Conservation (phyloP, 768 basidiomycete species). For the Candolleomyces efflorescens region DNA sequence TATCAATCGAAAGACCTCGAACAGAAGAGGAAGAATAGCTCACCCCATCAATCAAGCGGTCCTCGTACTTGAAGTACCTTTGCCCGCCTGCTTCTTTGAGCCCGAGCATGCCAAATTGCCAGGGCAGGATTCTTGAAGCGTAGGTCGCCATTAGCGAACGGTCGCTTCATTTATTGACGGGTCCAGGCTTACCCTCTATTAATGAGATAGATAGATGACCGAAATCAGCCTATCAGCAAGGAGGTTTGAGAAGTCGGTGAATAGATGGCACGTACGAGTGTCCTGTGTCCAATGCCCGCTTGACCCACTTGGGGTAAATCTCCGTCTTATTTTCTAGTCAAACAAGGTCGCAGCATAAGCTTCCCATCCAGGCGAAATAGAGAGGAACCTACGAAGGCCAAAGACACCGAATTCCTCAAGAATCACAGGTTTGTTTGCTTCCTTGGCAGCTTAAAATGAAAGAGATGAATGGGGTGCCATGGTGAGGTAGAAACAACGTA, state of each 20-base stretch:
- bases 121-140: slow-evolving; percentile 46
- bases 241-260: too few relatives aligned
- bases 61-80: slow-evolving; percentile 51
- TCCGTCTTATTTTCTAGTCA: slow-evolving; percentile 42
- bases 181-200: slow-evolving; percentile 23
- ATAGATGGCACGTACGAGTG: slow-evolving; percentile 37
- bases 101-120: slow-evolving; percentile 51
- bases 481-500: slow-evolving; percentile 12
- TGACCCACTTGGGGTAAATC: slow-evolving; percentile 50
- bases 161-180: too few relatives aligned
- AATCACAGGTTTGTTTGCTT: slow-evolving; percentile 55
- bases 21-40: slow-evolving; percentile 5
- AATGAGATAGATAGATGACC: background rate
- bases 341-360: background rate
- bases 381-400: slow-evolving; percentile 32
- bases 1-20: background rate
- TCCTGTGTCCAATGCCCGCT: slow-evolving; percentile 41
- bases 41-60: slow-evolving; percentile 45
- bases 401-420: slow-evolving; percentile 60
- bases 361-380: background rate
- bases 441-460: slow-evolving; percentile 37
- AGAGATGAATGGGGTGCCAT: background rate
- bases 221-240: background rate
- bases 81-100: slow-evolving; percentile 50
- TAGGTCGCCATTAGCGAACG: background rate